Base-by-base conservation (phyloP, 177 flowering plant species). In the Vitis hybrid region DNA sequence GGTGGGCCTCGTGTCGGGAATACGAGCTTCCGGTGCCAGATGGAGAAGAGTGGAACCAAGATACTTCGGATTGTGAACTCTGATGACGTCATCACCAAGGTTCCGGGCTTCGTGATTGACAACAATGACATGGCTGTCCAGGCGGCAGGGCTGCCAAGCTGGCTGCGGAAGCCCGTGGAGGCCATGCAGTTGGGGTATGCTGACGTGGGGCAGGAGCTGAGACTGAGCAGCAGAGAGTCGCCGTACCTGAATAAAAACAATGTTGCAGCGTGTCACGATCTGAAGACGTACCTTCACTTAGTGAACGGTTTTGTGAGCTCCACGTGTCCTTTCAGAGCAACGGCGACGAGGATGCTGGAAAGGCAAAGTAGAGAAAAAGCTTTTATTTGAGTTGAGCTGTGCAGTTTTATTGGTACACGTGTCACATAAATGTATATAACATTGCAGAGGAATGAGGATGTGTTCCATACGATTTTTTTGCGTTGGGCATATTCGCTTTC, bases 1-100 rank as follows among this genome's bases (percentile, higher is more conserved):
- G 97, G 90, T 0, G 95, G 91, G 13, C 97, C 97, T 1, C 86
- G 97, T 3, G 91, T 92, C 0, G 97, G 97, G 0, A 87, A 92
- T 79, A 57, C 61, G 6, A 73, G 76, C 65, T 92, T 92, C 70
- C 46, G 88, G 5, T 21, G 59, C 21, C 77, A 72, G n/a, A 74
- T 91, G 11, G 90, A 90, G 46, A 72, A 69, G 15, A 65, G 65
- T 11, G 95, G 94, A 1, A 78, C 81, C 14, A 88, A 83, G 58
- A 74, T 90, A 2, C 79, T 92, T 0, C 76, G 97, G 6, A 88
- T 92, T 3, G 97, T 90, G 12, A 90, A 90, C 79, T 69, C 89
- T 0, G 79, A 82, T 6, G 97, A 92, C 64, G 65, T 85, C 1
- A 74, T 92, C 18, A 87, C 97, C 0, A 92, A 86, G 70, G 87